Percentiles rank a stretch among this genome's conserved stretches.
Evolutionary conservation across 371 early-diverging fungal species (phyloP).

Genomic region (Mortierella sp.): DNA sequence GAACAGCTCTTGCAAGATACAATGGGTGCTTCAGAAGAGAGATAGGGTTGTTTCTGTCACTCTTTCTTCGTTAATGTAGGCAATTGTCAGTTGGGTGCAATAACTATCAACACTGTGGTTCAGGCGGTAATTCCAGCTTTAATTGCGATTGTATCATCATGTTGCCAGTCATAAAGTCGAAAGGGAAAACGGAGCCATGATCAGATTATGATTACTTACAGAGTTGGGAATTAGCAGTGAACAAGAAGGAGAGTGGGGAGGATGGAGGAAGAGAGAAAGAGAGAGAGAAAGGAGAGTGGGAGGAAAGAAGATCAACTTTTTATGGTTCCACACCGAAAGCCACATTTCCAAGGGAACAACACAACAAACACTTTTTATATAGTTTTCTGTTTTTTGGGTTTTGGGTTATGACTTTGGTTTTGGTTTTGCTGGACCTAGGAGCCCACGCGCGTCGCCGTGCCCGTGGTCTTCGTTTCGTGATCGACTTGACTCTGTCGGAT

Average conservation of each 20-base stretch:
- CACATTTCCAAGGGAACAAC: neutral
- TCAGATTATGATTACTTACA: constrained; percentile 2
- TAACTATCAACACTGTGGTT: constrained; percentile 61
- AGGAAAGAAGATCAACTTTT: neutral
- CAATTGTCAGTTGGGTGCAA: constrained; percentile 57
- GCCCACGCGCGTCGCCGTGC: too few species aligned
- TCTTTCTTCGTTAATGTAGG: neutral
- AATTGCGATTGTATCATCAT: constrained; percentile 60
- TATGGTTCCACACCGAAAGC: neutral
- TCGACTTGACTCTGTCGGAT: too few species aligned
- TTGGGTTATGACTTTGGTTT: too few species aligned
- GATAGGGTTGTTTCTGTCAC: too few species aligned
- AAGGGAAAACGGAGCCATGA: neutral
- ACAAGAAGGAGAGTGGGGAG: neutral
- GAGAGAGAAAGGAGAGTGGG: neutral
- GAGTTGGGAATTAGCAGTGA: neutral
- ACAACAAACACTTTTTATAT: too few species aligned
- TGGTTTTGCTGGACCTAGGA: too few species aligned
- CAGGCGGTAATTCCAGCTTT: constrained; percentile 66
- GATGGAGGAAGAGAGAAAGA: neutral
- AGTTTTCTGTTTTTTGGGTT: too few species aligned
- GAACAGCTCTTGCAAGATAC: too few species aligned
- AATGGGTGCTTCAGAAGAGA: too few species aligned
- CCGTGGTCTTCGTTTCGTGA: too few species aligned
- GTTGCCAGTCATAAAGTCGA: neutral